These are phyloP conservation scores for Antarctomyces pellizariae DNA, from an alignment of 495 filamentous ascomycete genomes.

Conservation along the genomic window DNA sequence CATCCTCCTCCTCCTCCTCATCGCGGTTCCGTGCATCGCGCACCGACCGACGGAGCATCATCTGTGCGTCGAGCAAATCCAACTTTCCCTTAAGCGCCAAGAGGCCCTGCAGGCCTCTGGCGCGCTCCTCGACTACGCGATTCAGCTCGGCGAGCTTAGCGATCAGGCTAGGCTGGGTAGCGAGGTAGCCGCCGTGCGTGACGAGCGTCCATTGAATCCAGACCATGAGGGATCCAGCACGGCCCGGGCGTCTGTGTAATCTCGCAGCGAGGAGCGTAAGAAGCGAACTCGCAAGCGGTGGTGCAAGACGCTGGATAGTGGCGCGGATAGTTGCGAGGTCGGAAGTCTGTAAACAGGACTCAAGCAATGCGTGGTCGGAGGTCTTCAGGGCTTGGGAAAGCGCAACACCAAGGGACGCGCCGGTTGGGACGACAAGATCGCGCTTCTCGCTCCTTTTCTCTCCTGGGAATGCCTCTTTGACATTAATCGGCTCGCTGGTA, in stretches of 20 bases:
- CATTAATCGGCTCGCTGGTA: conserved; percentile 47
- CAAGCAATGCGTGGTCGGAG: conserved; percentile 67
- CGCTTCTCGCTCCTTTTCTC: conserved; percentile 13
- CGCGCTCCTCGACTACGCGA: conserved; percentile 65
- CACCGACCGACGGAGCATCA: conserved; percentile 48
- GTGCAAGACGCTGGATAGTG: conserved; percentile 77
- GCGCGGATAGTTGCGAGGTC: conserved; percentile 53
- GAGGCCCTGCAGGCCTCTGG: conserved; percentile 56
- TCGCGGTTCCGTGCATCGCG: conserved; percentile 15
- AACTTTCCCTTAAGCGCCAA: conserved; percentile 80
- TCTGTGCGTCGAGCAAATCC: conserved; percentile 73
- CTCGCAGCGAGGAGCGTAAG: conserved; percentile 69
- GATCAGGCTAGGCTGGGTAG: conserved; percentile 55
- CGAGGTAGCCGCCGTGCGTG: conserved; percentile 78
- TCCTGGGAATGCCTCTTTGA: conserved; percentile 36
- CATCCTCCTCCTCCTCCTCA: conserved; percentile 42
- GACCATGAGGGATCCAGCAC: conserved; percentile 73
- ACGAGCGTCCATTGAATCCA: conserved; percentile 97
- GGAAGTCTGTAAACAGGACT: conserved; percentile 66
- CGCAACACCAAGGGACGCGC: conserved; percentile 66
- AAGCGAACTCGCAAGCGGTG: conserved; percentile 50
- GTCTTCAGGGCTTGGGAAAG: conserved; percentile 82
- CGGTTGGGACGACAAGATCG: conserved; percentile 30
- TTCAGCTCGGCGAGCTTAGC: conserved; percentile 53
- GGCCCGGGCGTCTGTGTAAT: conserved; percentile 65